These are phyloP conservation scores for Talaromyces sp. DNA, from an alignment of 2,329 filamentous ascomycete genomes.

Conservation along the genomic window DNA sequence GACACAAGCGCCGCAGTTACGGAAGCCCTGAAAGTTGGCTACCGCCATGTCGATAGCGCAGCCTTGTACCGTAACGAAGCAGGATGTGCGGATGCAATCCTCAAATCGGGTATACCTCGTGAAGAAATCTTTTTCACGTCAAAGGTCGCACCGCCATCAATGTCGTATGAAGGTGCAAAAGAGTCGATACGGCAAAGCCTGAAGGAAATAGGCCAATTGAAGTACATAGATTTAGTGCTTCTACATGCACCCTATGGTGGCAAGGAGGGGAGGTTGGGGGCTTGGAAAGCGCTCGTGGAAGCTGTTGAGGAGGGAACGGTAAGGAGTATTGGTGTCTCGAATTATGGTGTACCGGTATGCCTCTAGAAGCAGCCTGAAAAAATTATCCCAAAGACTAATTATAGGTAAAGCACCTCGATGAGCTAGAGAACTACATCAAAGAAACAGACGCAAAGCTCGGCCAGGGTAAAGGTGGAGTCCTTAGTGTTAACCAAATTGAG, in stretches of 20 bases:
- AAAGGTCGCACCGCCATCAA: neutral
- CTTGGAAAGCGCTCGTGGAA: constrained; percentile 41
- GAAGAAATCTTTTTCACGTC: constrained; percentile 1
- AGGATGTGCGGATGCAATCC: constrained; percentile 62
- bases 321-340: constrained; percentile 42
- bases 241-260: constrained; percentile 41
- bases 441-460: constrained; percentile 35
- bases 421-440: constrained; percentile 40
- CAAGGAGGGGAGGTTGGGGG: constrained; percentile 35
- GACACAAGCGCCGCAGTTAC: neutral
- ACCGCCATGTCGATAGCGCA: constrained; percentile 10
- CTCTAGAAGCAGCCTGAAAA: neutral
- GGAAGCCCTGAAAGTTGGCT: constrained; percentile 7
- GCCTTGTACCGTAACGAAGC: constrained; percentile 60
- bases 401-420: constrained; percentile 31
- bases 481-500: constrained; percentile 85
- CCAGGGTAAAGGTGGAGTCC: constrained; percentile 60
- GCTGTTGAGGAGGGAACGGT: constrained; percentile 38
- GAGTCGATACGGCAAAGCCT: constrained; percentile 50
- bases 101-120: constrained; percentile 51
- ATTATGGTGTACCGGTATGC: constrained; percentile 32
- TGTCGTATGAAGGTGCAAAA: neutral
- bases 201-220: constrained; percentile 54
- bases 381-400: neutral
- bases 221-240: constrained; percentile 61